phyloP scores from a whole-genome alignment of 371 early-diverging fungal genomes.

The Smittium culicis region DNA sequence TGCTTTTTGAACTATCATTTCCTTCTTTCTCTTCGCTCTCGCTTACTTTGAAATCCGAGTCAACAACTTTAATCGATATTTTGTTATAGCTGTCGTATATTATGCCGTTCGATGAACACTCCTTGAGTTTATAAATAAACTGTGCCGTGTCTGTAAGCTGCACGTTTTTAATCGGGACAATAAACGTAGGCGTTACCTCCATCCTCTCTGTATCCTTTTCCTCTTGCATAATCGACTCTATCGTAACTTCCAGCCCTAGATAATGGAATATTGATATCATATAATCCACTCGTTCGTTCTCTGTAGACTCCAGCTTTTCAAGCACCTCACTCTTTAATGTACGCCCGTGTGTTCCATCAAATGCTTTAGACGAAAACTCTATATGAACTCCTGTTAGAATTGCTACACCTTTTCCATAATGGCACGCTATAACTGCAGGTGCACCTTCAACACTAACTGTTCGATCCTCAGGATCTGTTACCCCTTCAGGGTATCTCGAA shows the following conservation, averaged over 20 bases:
- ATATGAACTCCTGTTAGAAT: slow-evolving; percentile 57
- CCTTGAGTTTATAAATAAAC: slow-evolving; percentile 7
- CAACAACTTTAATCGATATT: neutral
- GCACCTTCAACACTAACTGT: slow-evolving; percentile 10
- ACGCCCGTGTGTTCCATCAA: slow-evolving; percentile 29
- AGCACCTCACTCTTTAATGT: slow-evolving; percentile 4
- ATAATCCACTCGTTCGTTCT: neutral
- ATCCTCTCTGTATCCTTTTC: neutral
- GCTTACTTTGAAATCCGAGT: neutral
- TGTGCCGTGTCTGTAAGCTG: neutral
- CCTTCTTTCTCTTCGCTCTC: neutral
- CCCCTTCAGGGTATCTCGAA: slow-evolving; percentile 41
- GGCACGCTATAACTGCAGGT: slow-evolving; percentile 33
- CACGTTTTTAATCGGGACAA: slow-evolving; percentile 7
- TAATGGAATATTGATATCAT: slow-evolving; percentile 1
- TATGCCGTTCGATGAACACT: neutral
- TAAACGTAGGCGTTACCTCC: slow-evolving; percentile 4
- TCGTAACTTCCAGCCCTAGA: neutral
- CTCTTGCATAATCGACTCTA: neutral
- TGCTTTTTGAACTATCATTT: neutral
- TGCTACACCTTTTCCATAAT: slow-evolving; percentile 47
- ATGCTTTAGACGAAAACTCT: slow-evolving; percentile 39
- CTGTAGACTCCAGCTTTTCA: neutral
- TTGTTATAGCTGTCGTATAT: slow-evolving; percentile 4
- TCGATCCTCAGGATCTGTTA: slow-evolving; percentile 21